Evolutionary conservation across 768 basidiomycete genomes (phyloP).

Genomic region (Mycena sanguinolenta): DNA sequence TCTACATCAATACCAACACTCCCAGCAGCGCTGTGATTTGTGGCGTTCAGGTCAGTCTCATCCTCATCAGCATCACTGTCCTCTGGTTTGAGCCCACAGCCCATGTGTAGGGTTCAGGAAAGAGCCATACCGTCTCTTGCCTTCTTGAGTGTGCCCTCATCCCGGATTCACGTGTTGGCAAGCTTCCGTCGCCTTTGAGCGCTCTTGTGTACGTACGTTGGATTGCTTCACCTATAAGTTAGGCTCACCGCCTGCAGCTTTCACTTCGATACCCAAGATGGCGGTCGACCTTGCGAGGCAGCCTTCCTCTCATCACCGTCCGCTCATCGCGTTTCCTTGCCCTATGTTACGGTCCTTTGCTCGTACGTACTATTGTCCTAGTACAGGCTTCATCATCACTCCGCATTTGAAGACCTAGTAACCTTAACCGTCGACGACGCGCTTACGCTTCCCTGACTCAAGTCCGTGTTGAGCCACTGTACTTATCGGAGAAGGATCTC

Average conservation of each 20-base stretch:
- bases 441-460: conserved; percentile 35
- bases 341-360: conserved; percentile 32
- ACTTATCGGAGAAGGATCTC: conserved; percentile 58
- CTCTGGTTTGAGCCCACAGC: conserved; percentile 30
- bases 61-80: conserved; percentile 55
- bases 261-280: conserved; percentile 32
- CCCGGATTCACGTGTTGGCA: conserved; percentile 51
- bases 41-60: conserved; percentile 56
- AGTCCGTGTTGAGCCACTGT: conserved; percentile 56
- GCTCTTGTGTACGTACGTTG: conserved; percentile 53
- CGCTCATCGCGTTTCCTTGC: conserved; percentile 6
- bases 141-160: conserved; percentile 65
- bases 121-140: conserved; percentile 66
- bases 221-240: neutral
- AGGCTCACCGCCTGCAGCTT: conserved; percentile 24
- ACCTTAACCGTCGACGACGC: conserved; percentile 26
- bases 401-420: conserved; percentile 28
- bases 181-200: conserved; percentile 55
- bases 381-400: neutral
- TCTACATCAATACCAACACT: conserved; percentile 67
- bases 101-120: conserved; percentile 58
- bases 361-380: conserved; percentile 19
- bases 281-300: conserved; percentile 33
- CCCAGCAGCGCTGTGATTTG: conserved; percentile 68
- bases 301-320: conserved; percentile 26